phyloP scores from a whole-genome alignment of 495 filamentous ascomycete species.

The Aspergillus hancockii region DNA sequence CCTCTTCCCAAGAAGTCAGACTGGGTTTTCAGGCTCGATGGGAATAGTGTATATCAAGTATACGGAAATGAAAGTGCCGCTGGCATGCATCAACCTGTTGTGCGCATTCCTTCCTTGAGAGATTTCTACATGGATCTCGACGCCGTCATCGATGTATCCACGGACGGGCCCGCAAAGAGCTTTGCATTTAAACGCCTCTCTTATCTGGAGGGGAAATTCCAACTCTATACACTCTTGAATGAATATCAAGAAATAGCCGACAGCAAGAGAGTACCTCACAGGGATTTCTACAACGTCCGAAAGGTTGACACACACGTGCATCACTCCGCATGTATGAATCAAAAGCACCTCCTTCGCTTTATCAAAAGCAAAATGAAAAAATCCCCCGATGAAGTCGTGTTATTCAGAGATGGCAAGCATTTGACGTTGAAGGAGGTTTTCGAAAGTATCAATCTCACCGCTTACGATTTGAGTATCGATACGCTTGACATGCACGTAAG shows the following conservation, averaged over 20 bases:
- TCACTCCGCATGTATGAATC: conserved; percentile 99
- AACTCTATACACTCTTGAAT: conserved; percentile 87
- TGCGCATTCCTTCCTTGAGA: conserved; percentile 81
- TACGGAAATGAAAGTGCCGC: conserved; percentile 64
- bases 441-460: conserved; percentile 93
- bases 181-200: conserved; percentile 93
- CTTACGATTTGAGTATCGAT: conserved; percentile 97
- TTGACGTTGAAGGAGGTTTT: conserved; percentile 92
- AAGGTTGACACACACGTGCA: conserved; percentile 99
- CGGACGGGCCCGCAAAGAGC: conserved; percentile 93
- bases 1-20: conserved; percentile 66
- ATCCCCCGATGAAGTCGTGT: conserved; percentile 86
- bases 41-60: conserved; percentile 86
- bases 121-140: conserved; percentile 98
- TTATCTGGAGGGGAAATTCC: conserved; percentile 95
- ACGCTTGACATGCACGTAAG: conserved; percentile 96
- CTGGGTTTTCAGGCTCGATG: conserved; percentile 77
- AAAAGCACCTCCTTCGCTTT: conserved; percentile 95
- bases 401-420: conserved; percentile 90
- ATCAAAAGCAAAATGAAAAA: conserved; percentile 99
- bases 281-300: conserved; percentile 98
- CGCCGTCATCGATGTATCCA: conserved; percentile 76
- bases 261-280: conserved; percentile 93
- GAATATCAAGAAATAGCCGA: conserved; percentile 98
- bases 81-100: conserved; percentile 64